Conservation (phyloP, 2,329 filamentous ascomycete genomes). For the Leptographium lundbergii region DNA sequence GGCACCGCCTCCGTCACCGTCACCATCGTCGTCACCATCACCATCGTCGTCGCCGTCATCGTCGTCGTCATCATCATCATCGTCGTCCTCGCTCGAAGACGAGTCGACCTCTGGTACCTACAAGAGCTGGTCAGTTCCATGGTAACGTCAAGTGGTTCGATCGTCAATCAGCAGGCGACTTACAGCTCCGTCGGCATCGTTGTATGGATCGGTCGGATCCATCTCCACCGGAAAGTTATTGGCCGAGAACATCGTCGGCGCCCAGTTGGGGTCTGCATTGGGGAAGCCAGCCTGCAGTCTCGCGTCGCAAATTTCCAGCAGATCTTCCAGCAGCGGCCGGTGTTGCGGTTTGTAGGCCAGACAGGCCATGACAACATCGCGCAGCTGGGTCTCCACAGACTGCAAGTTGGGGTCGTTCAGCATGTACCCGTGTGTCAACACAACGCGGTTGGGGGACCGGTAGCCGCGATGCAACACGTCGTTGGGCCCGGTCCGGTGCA, state of each 20-base stretch:
- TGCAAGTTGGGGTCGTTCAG: not conserved
- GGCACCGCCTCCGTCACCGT: too few species aligned
- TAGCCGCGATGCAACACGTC: not conserved
- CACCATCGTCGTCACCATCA: not conserved
- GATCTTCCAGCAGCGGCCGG: slow-evolving; percentile 5
- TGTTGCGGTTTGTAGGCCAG: slow-evolving; percentile 4
- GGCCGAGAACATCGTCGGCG: not conserved
- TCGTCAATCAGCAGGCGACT: not conserved
- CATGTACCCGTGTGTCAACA: not conserved
- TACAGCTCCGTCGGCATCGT: not conserved
- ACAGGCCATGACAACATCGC: slow-evolving; percentile 7
- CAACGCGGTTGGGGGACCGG: not conserved
- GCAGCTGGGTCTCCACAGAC: slow-evolving; percentile 1
- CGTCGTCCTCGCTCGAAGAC: not conserved
- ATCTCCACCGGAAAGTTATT: not conserved
- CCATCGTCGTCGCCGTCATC: not conserved
- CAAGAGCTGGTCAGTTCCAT: not conserved
- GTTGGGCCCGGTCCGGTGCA: not conserved
- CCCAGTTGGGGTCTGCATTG: not conserved
- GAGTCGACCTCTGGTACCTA: not conserved
- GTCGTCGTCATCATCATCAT: not conserved
- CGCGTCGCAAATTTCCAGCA: not conserved
- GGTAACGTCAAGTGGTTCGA: not conserved
- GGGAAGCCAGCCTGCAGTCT: not conserved
- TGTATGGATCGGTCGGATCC: not conserved